Conservation (phyloP, 768 basidiomycete genomes). For the Lentinus brumalis region DNA sequence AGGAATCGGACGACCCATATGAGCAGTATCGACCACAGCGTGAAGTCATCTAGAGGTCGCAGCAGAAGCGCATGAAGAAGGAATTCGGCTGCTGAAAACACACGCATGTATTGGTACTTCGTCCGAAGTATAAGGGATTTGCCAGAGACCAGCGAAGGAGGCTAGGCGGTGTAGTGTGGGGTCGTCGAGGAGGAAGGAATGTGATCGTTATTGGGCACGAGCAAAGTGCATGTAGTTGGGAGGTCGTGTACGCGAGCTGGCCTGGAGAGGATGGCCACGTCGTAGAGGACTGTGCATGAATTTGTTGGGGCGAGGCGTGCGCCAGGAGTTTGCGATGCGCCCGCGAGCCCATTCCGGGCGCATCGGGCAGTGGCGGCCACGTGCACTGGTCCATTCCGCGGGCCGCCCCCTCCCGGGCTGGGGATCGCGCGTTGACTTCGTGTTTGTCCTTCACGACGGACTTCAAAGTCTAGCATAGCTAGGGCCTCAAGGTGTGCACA, state of each 20-base stretch:
- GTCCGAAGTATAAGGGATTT: background rate
- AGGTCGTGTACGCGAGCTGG: background rate
- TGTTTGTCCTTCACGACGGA: too few relatives aligned
- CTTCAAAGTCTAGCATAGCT: too few relatives aligned
- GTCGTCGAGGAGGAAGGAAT: constrained; percentile 7
- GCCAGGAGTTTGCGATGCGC: constrained; percentile 2
- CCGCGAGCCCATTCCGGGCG: constrained; percentile 9
- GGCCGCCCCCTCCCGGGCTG: too few relatives aligned
- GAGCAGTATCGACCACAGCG: constrained; percentile 41
- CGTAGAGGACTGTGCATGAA: constrained; percentile 6
- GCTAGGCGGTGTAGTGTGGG: background rate
- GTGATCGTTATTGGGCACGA: constrained; percentile 2
- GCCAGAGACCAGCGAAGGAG: background rate
- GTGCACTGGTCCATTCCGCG: background rate
- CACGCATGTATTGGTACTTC: background rate
- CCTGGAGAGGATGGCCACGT: background rate
- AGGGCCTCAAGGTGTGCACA: too few relatives aligned
- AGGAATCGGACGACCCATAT: constrained; percentile 54
- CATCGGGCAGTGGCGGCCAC: background rate
- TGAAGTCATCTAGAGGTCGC: constrained; percentile 15
- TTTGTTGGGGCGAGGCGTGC: background rate
- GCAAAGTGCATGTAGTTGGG: constrained; percentile 11
- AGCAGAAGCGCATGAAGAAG: constrained; percentile 25
- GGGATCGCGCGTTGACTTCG: too few relatives aligned
- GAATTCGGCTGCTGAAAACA: background rate